Conservation (phyloP, 768 basidiomycete genomes). For the Phaeotremella skinneri region DNA sequence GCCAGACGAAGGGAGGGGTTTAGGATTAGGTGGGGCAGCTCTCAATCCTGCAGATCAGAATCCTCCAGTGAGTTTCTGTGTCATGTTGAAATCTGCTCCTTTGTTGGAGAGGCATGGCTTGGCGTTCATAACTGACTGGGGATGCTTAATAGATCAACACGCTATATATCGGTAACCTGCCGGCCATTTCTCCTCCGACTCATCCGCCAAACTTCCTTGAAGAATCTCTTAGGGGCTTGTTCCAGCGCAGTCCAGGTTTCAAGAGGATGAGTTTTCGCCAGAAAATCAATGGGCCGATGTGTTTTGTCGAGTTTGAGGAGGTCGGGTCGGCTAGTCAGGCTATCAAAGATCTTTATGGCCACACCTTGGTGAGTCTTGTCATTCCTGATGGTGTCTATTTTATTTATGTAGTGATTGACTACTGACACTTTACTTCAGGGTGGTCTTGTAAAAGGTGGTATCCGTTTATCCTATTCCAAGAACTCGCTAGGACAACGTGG, state of each 20-base stretch:
- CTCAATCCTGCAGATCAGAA: constrained; percentile 73
- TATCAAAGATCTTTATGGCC: constrained; percentile 84
- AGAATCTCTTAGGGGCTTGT: constrained; percentile 77
- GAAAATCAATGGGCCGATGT: constrained; percentile 98
- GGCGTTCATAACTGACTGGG: constrained; percentile 18
- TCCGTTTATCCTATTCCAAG: constrained; percentile 95
- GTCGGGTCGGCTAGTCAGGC: constrained; percentile 78
- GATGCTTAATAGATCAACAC: constrained; percentile 72
- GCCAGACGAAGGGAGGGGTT: constrained; percentile 22
- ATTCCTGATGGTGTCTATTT: not conserved
- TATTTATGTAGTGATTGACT: not conserved
- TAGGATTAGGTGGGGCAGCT: constrained; percentile 10
- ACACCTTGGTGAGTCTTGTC: constrained; percentile 60
- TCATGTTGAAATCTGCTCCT: not conserved
- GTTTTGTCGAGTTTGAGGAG: constrained; percentile 98
- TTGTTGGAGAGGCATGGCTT: no score
- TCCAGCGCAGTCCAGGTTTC: constrained; percentile 75
- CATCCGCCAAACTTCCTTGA: constrained; percentile 79
- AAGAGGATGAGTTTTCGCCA: constrained; percentile 91
- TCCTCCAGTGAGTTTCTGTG: constrained; percentile 66
- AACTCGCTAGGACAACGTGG: constrained; percentile 75
- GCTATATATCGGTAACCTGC: constrained; percentile 97
- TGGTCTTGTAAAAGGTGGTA: constrained; percentile 92
- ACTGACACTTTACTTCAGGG: constrained; percentile 50
- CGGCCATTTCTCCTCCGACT: constrained; percentile 66